Conservation (phyloP, 2,329 filamentous ascomycete genomes). For the Aspergillus sp. region DNA sequence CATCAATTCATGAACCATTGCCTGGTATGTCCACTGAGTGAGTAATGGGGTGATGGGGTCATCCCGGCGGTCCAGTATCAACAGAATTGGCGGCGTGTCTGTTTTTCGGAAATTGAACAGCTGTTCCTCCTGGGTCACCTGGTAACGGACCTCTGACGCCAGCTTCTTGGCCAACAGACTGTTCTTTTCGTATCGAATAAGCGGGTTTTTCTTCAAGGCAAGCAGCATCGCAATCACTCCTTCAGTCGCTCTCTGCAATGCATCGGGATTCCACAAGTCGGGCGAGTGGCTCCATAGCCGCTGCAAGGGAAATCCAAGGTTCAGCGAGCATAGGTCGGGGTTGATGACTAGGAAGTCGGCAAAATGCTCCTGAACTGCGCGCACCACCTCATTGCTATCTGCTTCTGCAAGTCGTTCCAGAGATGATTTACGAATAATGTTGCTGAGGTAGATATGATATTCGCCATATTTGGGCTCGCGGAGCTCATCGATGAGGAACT, state of each 20-base stretch:
- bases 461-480: conserved; percentile 96
- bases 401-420: conserved; percentile 91
- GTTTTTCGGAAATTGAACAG: conserved; percentile 93
- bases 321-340: conserved; percentile 82
- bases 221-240: conserved; percentile 79
- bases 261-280: conserved; percentile 87
- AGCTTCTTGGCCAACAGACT: conserved; percentile 88
- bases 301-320: conserved; percentile 66
- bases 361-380: conserved; percentile 90
- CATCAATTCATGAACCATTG: conserved; percentile 97
- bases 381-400: conserved; percentile 95
- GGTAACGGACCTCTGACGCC: conserved; percentile 85
- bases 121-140: conserved; percentile 92
- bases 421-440: conserved; percentile 93
- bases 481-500: conserved; percentile 90
- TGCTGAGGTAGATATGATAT: conserved; percentile 96
- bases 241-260: conserved; percentile 80
- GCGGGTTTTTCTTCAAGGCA: conserved; percentile 90
- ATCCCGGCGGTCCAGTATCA: conserved; percentile 86
- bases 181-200: conserved; percentile 90
- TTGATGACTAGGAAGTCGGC: conserved; percentile 95
- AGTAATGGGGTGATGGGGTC: conserved; percentile 91
- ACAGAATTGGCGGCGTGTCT: conserved; percentile 87
- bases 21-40: conserved; percentile 98
- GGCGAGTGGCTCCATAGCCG: conserved; percentile 76